Conservation (phyloP, 2,329 filamentous ascomycete genomes). For the Aspergillus sp. region DNA sequence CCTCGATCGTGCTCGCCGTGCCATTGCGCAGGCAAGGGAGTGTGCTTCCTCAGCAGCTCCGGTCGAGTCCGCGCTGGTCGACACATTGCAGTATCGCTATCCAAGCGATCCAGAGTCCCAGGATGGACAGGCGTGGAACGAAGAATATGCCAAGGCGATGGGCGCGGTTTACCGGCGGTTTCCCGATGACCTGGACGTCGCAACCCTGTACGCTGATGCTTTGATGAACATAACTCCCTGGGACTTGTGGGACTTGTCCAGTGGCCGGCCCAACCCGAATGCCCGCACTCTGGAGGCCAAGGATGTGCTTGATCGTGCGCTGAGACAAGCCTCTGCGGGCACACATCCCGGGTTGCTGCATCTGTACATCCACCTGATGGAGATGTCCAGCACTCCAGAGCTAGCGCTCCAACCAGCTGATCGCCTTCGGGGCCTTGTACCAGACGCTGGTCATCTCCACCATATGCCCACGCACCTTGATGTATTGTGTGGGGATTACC, state of each 20-base stretch:
- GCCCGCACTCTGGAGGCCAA: constrained; percentile 53
- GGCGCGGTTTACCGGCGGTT: constrained; percentile 43
- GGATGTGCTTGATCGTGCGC: constrained; percentile 47
- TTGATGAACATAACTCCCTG: constrained; percentile 59
- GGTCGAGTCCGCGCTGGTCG: constrained; percentile 54
- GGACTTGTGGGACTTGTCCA: constrained; percentile 54
- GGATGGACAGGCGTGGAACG: constrained; percentile 48
- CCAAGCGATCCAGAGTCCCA: constrained; percentile 42
- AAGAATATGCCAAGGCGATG: constrained; percentile 55
- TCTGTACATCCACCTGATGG: constrained; percentile 68
- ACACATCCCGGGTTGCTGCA: constrained; percentile 63
- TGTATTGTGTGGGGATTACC: constrained; percentile 62
- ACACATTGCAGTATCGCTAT: constrained; percentile 54
- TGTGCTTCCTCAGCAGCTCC: constrained; percentile 31
- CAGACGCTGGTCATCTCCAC: constrained; percentile 60
- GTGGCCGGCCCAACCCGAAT: constrained; percentile 45
- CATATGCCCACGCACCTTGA: constrained; percentile 76
- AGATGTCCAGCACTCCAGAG: constrained; percentile 63
- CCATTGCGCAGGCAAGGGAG: constrained; percentile 36
- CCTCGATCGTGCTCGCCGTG: constrained; percentile 40
- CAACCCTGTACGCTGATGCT: constrained; percentile 53
- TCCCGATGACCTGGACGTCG: constrained; percentile 53
- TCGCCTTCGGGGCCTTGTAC: constrained; percentile 53
- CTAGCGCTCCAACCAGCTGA: constrained; percentile 53
- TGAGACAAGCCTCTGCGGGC: constrained; percentile 41